A percentile compares a stretch with the other conserved stretches of the same genome.
These are phyloP conservation scores for Polytrichum formosum DNA, from an alignment of 225 moss, liverwort and hornwort species.

Conservation along the genomic window DNA sequence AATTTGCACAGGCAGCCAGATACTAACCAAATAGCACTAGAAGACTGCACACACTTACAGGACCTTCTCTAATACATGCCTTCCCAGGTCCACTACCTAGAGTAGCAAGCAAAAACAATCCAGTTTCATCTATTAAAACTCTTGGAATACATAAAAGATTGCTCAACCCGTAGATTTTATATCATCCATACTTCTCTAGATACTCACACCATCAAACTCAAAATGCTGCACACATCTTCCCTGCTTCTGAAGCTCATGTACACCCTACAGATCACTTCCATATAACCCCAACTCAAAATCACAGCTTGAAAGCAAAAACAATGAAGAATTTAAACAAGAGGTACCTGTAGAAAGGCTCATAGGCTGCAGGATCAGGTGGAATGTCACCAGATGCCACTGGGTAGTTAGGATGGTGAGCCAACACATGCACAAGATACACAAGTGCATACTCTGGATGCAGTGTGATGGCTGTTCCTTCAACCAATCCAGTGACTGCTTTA, in stretches of 20 bases:
- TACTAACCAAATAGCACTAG: not conserved
- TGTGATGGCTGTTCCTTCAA: conserved; percentile 62
- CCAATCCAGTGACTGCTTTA: conserved; percentile 50
- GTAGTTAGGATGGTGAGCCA: conserved; percentile 82
- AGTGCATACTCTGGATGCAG: conserved; percentile 83
- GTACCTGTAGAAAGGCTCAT: conserved; percentile 78
- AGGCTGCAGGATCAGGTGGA: conserved; percentile 55
- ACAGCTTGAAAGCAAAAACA: too few relatives aligned
- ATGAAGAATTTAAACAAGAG: not conserved
- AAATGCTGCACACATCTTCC: too few relatives aligned
- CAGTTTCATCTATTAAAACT: not conserved
- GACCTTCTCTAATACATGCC: not conserved
- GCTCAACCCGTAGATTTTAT: too few relatives aligned
- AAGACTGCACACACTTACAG: not conserved
- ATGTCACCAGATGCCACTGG: conserved; percentile 51
- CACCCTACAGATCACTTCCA: too few relatives aligned
- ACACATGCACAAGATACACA: conserved; percentile 72
- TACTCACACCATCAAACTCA: too few relatives aligned
- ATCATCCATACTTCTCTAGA: too few relatives aligned
- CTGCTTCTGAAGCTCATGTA: too few relatives aligned
- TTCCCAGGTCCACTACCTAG: not conserved
- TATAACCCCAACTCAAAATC: too few relatives aligned
- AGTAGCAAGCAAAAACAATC: not conserved
- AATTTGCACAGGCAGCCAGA: not conserved
- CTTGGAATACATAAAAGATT: too few relatives aligned